Conservation (phyloP, 225 moss, liverwort and hornwort species). For the Takakia lepidozioides region DNA sequence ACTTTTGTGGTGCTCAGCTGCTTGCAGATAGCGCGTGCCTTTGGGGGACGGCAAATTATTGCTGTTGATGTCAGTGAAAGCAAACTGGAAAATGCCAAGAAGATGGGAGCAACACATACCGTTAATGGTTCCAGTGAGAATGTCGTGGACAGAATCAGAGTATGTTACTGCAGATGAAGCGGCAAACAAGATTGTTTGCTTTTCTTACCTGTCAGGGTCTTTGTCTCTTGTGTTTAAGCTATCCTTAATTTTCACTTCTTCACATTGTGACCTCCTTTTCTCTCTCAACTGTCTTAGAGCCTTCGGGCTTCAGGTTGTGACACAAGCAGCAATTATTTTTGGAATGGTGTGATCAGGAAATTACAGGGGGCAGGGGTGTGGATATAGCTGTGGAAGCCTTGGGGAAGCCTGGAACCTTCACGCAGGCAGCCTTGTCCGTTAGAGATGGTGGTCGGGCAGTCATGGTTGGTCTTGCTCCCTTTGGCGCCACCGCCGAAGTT, state of each 20-base stretch:
- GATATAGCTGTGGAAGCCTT: conserved; percentile 96
- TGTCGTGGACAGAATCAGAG: conserved; percentile 75
- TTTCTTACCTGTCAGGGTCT: neutral
- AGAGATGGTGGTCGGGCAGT: conserved; percentile 93
- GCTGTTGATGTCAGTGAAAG: conserved; percentile 81
- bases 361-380: conserved; percentile 91
- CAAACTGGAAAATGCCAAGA: conserved; percentile 61
- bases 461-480: conserved; percentile 88
- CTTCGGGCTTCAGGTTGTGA: neutral
- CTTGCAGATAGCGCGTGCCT: conserved; percentile 97
- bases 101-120: conserved; percentile 94
- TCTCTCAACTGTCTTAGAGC: neutral
- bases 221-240: neutral
- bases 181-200: too few relatives aligned
- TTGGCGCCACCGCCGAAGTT: conserved; percentile 57
- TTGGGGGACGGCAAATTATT: conserved; percentile 85
- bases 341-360: conserved; percentile 49
- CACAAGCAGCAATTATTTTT: neutral
- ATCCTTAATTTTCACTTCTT: neutral
- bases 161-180: too few relatives aligned
- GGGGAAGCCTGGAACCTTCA: conserved; percentile 71
- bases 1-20: conserved; percentile 43
- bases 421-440: conserved; percentile 73
- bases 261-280: neutral
- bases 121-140: conserved; percentile 72